Conservation (phyloP, 2,329 filamentous ascomycete species). For the Hymenoscyphus repandus region DNA sequence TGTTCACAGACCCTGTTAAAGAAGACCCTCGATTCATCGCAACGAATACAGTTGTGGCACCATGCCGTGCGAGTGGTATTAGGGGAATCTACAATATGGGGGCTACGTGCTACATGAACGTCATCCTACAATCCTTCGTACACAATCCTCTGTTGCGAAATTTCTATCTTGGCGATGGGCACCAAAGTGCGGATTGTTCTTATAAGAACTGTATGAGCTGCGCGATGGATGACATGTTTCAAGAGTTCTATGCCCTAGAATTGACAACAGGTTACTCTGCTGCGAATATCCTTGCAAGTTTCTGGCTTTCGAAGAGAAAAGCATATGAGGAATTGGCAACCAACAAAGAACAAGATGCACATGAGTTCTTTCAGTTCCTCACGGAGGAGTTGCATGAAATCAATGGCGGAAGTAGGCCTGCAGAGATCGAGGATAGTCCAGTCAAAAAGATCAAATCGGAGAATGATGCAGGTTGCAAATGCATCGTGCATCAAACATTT, state of each 20-base stretch:
- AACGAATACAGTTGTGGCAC: constrained; percentile 70
- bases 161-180: constrained; percentile 88
- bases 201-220: constrained; percentile 60
- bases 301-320: constrained; percentile 79
- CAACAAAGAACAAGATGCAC: constrained; percentile 92
- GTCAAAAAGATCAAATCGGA: constrained; percentile 22
- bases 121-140: constrained; percentile 86
- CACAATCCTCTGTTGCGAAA: constrained; percentile 90
- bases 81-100: constrained; percentile 95
- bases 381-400: constrained; percentile 85
- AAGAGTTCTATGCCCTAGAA: constrained; percentile 66
- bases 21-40: constrained; percentile 75
- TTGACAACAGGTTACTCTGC: constrained; percentile 87
- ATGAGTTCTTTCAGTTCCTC: constrained; percentile 95
- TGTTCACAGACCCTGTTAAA: constrained; percentile 57
- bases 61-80: constrained; percentile 81
- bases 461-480: constrained; percentile 55
- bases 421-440: constrained; percentile 19
- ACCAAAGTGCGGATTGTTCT: constrained; percentile 70
- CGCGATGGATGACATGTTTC: constrained; percentile 69
- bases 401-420: constrained; percentile 52
- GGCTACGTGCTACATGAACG: constrained; percentile 98
- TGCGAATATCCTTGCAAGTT: constrained; percentile 80
- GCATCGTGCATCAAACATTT: constrained; percentile 91
- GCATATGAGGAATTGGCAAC: constrained; percentile 73